These are phyloP conservation scores for Suillus hirtellus DNA, from an alignment of 768 basidiomycete species.

Conservation along the genomic window DNA sequence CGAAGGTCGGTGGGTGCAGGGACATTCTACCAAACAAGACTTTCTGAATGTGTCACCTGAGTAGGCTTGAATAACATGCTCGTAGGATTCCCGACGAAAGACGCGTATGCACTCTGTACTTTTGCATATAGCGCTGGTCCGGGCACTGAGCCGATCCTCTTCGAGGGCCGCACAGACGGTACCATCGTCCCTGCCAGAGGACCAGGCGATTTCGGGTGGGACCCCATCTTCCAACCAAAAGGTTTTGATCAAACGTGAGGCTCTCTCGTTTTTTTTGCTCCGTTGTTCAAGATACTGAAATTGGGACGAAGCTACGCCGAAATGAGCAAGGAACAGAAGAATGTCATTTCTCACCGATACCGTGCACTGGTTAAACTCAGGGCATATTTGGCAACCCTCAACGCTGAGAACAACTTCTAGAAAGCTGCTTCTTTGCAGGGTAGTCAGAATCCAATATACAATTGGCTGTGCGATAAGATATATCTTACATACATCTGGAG, in stretches of 20 bases:
- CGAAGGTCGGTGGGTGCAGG: slow-evolving; percentile 52
- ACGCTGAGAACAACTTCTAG: slow-evolving; percentile 8
- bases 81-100: slow-evolving; percentile 69
- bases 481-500: background rate
- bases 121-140: slow-evolving; percentile 93
- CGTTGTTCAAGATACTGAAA: background rate
- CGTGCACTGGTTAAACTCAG: slow-evolving; percentile 61
- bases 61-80: slow-evolving; percentile 82
- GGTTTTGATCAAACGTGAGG: slow-evolving; percentile 76
- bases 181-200: slow-evolving; percentile 88
- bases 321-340: slow-evolving; percentile 65
- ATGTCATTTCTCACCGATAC: slow-evolving; percentile 64
- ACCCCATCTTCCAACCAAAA: slow-evolving; percentile 79
- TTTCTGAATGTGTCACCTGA: slow-evolving; percentile 4
- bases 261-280: slow-evolving; percentile 10
- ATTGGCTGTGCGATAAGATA: background rate
- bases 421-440: background rate
- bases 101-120: slow-evolving; percentile 90
- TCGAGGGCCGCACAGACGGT: slow-evolving; percentile 88
- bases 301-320: slow-evolving; percentile 54
- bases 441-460: background rate
- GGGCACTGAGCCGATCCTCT: slow-evolving; percentile 72
- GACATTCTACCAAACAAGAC: background rate
- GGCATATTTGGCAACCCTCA: slow-evolving; percentile 34
- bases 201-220: slow-evolving; percentile 84